phyloP scores from a whole-genome alignment of 371 early-diverging fungal genomes.

The Actinomortierella ambigua region DNA sequence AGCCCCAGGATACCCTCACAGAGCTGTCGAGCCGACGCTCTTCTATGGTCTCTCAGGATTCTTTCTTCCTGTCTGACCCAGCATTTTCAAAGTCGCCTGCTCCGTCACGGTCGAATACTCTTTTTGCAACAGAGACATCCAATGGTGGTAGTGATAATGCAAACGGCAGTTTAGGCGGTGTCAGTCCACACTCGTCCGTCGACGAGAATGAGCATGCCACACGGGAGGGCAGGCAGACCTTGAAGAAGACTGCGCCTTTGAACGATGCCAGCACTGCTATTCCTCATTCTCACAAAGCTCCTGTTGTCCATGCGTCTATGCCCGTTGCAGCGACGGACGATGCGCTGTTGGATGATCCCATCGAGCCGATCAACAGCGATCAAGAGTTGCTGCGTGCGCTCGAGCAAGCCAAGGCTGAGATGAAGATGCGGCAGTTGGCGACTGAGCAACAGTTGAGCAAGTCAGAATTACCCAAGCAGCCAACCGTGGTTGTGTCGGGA shows the following conservation, averaged over 20 bases:
- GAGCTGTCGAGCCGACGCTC: constrained; percentile 35
- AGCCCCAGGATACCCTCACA: constrained; percentile 8
- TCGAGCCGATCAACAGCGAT: constrained; percentile 7
- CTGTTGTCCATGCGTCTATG: too few species aligned
- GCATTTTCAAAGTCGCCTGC: constrained; percentile 23
- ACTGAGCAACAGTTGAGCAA: not conserved
- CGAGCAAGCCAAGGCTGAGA: constrained; percentile 39
- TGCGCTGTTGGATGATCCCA: not conserved
- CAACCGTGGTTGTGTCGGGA: not conserved
- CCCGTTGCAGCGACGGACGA: not conserved
- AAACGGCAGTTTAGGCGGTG: too few species aligned
- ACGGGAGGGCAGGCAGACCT: too few species aligned
- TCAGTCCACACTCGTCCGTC: too few species aligned
- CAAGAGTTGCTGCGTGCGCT: constrained; percentile 30
- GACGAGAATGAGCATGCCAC: too few species aligned
- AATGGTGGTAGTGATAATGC: too few species aligned
- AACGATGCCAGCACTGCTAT: too few species aligned
- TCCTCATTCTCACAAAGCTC: too few species aligned
- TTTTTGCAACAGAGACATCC: too few species aligned
- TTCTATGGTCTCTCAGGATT: constrained; percentile 40
- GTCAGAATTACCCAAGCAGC: too few species aligned
- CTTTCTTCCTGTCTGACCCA: constrained; percentile 38
- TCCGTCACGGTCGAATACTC: too few species aligned
- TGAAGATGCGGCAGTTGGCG: constrained; percentile 27
- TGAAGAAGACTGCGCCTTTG: too few species aligned